Conservation (phyloP, 306 rosid genomes). For the Canavalia ensiformis region DNA sequence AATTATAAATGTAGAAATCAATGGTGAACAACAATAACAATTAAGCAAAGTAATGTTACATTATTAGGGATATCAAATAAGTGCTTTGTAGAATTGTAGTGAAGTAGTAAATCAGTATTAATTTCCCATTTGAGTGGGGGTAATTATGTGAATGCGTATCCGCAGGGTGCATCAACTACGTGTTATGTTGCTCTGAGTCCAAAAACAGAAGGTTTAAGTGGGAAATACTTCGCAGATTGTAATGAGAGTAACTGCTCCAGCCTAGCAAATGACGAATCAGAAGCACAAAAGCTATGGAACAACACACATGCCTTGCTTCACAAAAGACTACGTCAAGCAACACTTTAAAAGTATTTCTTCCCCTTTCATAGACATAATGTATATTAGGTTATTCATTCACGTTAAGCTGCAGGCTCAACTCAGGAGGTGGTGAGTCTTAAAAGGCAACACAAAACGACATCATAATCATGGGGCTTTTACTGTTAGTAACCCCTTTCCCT, state of each 20-base stretch:
- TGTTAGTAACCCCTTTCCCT: conserved; percentile 24
- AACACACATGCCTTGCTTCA: conserved; percentile 70
- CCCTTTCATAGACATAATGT: conserved; percentile 33
- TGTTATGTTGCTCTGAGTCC: conserved; percentile 88
- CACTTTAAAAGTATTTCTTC: conserved; percentile 42
- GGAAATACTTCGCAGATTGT: conserved; percentile 87
- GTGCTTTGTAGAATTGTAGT: neutral
- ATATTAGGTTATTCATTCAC: conserved; percentile 44
- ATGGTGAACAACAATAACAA: neutral
- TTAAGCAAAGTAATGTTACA: neutral
- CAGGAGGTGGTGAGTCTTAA: conserved; percentile 22
- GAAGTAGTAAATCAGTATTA: neutral
- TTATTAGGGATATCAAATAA: neutral
- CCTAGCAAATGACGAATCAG: conserved; percentile 81
- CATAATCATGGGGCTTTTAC: conserved; percentile 42
- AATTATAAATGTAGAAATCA: neutral
- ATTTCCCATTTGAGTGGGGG: neutral
- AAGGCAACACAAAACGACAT: conserved; percentile 9
- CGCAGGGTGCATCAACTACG: conserved; percentile 90
- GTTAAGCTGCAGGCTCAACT: neutral
- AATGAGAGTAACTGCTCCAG: conserved; percentile 76
- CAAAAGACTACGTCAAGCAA: conserved; percentile 63
- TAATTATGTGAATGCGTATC: neutral
- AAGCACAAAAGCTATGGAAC: conserved; percentile 81
- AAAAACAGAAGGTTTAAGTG: conserved; percentile 72